Conservation (phyloP, 352 stramenopile genomes). For the Pythium biforme region DNA sequence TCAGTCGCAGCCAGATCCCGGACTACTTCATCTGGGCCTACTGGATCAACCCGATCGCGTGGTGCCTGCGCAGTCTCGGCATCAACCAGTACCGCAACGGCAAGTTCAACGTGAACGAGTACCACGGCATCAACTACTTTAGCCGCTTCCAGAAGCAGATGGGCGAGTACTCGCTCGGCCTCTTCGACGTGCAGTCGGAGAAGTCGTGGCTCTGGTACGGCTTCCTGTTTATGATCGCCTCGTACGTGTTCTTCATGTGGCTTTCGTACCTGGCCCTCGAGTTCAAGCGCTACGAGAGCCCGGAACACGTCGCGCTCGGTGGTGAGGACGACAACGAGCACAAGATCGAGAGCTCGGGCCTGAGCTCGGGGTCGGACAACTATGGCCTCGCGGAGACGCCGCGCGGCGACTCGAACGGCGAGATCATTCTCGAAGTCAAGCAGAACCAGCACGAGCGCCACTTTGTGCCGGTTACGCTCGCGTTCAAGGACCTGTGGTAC, state of each 20-base stretch:
- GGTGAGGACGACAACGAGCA: slow-evolving; percentile 1
- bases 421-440: slow-evolving; percentile 11
- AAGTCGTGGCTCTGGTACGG: slow-evolving; percentile 19
- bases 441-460: slow-evolving; percentile 2
- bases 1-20: slow-evolving; percentile 31
- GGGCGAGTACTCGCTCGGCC: slow-evolving; percentile 21
- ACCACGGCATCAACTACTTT: slow-evolving; percentile 29
- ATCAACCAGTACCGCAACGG: slow-evolving; percentile 28
- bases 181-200: slow-evolving; percentile 21
- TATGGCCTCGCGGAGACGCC: slow-evolving; percentile 7
- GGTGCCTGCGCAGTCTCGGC: slow-evolving; percentile 27
- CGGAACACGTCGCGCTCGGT: slow-evolving; percentile 7
- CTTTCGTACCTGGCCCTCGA: slow-evolving; percentile 27
- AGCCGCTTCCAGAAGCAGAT: slow-evolving; percentile 17
- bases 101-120: slow-evolving; percentile 22
- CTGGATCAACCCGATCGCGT: slow-evolving; percentile 41
- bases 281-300: slow-evolving; percentile 27
- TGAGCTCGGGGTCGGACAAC: not conserved
- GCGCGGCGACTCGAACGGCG: not conserved
- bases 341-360: slow-evolving; percentile 2
- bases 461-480: slow-evolving; percentile 22
- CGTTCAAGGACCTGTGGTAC: slow-evolving; percentile 28
- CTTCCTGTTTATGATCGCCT: slow-evolving; percentile 26
- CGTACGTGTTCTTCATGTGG: slow-evolving; percentile 28
- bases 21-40: slow-evolving; percentile 44